Evolutionary conservation across 805 yeast genomes (phyloP).

Genomic region (Zygoascus bituminiphila): DNA sequence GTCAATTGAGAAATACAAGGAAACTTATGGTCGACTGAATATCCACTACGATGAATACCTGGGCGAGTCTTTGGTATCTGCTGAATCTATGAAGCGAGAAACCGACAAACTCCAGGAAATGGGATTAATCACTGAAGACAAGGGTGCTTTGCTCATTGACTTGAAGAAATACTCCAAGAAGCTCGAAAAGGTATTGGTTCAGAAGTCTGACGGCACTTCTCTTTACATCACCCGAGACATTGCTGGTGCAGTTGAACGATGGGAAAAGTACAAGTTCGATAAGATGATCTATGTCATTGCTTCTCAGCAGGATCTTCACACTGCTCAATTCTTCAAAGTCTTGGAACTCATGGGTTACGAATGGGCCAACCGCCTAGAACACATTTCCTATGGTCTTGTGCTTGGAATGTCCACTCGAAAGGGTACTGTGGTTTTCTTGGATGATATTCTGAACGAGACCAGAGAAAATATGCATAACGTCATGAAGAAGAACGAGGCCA

Average conservation of each 20-base stretch:
- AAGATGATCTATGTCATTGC: slow-evolving; percentile 96
- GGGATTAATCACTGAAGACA: slow-evolving; percentile 71
- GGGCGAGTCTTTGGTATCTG: slow-evolving; percentile 91
- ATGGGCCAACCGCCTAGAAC: slow-evolving; percentile 76
- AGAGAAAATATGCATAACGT: slow-evolving; percentile 92
- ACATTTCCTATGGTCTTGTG: slow-evolving; percentile 95
- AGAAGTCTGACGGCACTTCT: slow-evolving; percentile 93
- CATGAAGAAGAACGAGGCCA: slow-evolving; percentile 84
- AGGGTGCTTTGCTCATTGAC: slow-evolving; percentile 86
- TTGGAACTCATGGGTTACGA: slow-evolving; percentile 81
- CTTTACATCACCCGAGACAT: slow-evolving; percentile 91
- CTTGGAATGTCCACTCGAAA: slow-evolving; percentile 97
- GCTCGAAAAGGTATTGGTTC: slow-evolving; percentile 85
- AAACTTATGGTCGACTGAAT: slow-evolving; percentile 86
- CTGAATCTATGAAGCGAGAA: slow-evolving; percentile 60
- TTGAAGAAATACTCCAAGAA: slow-evolving; percentile 79
- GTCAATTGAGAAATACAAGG: slow-evolving; percentile 76
- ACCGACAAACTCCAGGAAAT: slow-evolving; percentile 54
- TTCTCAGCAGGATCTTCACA: slow-evolving; percentile 89
- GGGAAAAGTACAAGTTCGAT: slow-evolving; percentile 76
- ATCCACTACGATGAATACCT: slow-evolving; percentile 82
- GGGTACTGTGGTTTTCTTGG: slow-evolving; percentile 98
- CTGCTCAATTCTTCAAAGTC: slow-evolving; percentile 89
- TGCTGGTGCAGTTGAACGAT: slow-evolving; percentile 91
- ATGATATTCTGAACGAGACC: slow-evolving; percentile 86